These are phyloP conservation scores for Neurospora cerealis DNA, from an alignment of 495 filamentous ascomycete species.

Conservation along the genomic window DNA sequence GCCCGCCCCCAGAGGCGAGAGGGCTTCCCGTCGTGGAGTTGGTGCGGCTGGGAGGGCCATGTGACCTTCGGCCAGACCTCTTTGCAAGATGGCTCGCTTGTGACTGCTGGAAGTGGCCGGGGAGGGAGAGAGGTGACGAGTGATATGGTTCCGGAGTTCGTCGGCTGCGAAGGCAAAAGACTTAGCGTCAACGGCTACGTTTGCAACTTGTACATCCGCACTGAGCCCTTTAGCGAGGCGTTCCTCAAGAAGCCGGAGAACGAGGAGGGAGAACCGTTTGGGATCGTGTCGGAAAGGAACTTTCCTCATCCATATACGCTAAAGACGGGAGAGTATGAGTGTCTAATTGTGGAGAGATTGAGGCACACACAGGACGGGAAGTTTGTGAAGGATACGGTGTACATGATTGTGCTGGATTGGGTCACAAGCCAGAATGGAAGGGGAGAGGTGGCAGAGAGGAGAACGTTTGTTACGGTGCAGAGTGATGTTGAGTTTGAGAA, in stretches of 20 bases:
- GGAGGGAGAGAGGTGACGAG: not conserved
- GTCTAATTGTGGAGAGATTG: conserved; percentile 6
- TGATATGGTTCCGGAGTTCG: conserved; percentile 2
- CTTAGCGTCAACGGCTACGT: conserved; percentile 3
- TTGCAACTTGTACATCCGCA: conserved; percentile 3
- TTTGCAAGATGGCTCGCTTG: not conserved
- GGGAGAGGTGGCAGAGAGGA: conserved; percentile 1
- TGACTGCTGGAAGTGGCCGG: not conserved
- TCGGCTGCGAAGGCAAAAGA: not conserved
- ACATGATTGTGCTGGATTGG: conserved; percentile 7
- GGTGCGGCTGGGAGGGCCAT: conserved; percentile 10
- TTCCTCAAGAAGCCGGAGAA: not conserved
- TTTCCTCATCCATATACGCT: conserved; percentile 12
- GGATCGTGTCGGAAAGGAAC: conserved; percentile 8
- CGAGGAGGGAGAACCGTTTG: not conserved
- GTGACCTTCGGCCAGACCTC: not conserved
- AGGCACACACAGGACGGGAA: not conserved
- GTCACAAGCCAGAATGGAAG: not conserved
- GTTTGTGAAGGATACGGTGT: conserved; percentile 1
- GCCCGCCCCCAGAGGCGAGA: not conserved
- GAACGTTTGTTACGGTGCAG: conserved; percentile 2
- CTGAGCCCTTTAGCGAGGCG: conserved; percentile 9
- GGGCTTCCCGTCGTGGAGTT: conserved; percentile 9
- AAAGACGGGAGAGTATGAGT: not conserved
- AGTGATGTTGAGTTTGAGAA: not conserved